Evolutionary conservation across 2,329 filamentous ascomycete genomes (phyloP).

Genomic region (Fusarium begoniae): DNA sequence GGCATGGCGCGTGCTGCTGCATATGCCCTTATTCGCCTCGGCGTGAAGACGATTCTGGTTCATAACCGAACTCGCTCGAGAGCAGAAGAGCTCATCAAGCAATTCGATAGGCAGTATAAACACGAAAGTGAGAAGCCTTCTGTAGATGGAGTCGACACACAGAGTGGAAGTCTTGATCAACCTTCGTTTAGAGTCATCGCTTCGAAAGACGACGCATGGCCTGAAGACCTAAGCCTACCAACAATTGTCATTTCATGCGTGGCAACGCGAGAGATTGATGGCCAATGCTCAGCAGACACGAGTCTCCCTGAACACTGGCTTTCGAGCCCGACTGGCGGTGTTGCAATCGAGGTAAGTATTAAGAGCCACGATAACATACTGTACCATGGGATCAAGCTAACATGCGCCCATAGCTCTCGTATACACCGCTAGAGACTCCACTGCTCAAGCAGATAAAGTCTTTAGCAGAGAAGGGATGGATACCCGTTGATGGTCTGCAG

Average conservation of each 20-base stretch:
- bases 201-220: not conserved
- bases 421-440: not conserved
- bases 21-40: not conserved
- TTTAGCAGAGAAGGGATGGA: not conserved
- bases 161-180: not conserved
- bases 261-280: not conserved
- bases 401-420: not conserved
- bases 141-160: rapidly evolving
- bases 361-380: rapidly evolving
- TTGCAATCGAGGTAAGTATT: not conserved
- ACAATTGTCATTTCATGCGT: not conserved
- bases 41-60: not conserved
- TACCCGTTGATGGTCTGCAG: slow-evolving; percentile 6
- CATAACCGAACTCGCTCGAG: not conserved
- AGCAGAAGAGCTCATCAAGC: not conserved
- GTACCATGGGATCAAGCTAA: rapidly evolving
- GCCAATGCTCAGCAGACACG: not conserved
- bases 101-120: not conserved
- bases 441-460: not conserved
- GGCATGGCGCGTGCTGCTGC: slow-evolving; percentile 12
- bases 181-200: not conserved
- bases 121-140: rapidly evolving
- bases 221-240: not conserved
- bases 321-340: not conserved
- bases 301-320: not conserved